These are phyloP conservation scores for Ochetophila trinervis DNA, from an alignment of 306 rosid species.

Conservation along the genomic window DNA sequence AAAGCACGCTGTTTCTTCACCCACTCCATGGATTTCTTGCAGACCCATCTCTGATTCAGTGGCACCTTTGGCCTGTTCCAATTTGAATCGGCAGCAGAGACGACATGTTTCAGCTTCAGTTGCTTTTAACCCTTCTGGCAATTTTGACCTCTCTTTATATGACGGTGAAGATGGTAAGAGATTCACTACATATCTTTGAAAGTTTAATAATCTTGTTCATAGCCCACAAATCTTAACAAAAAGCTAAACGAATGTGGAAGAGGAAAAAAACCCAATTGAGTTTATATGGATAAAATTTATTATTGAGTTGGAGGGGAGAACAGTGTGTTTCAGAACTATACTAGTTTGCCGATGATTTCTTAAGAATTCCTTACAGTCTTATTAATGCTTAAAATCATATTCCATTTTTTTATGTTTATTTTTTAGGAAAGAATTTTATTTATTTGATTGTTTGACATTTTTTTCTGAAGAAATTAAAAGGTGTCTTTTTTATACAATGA, in stretches of 20 bases:
- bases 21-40: constrained; percentile 31
- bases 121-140: constrained; percentile 86
- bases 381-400: too few relatives aligned
- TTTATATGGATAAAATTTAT: background rate
- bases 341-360: too few relatives aligned
- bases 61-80: constrained; percentile 22
- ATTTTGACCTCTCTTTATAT: constrained; percentile 65
- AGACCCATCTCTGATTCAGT: constrained; percentile 36
- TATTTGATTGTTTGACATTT: too few relatives aligned
- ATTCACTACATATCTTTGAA: background rate
- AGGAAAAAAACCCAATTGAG: background rate
- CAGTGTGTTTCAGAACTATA: too few relatives aligned
- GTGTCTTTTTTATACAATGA: too few relatives aligned
- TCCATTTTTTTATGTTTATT: too few relatives aligned
- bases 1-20: constrained; percentile 30
- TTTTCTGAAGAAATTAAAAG: too few relatives aligned
- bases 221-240: background rate
- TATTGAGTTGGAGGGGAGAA: too few relatives aligned
- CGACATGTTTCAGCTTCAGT: constrained; percentile 53
- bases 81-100: constrained; percentile 29
- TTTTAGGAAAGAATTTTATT: too few relatives aligned
- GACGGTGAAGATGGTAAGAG: constrained; percentile 55
- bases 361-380: too few relatives aligned
- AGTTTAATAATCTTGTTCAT: background rate
- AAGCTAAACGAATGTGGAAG: background rate